Evolutionary conservation across 352 stramenopile species (phyloP), one percentile per base, ranked within the genome.

Genomic region (Globisporangium sylvaticum): DNA sequence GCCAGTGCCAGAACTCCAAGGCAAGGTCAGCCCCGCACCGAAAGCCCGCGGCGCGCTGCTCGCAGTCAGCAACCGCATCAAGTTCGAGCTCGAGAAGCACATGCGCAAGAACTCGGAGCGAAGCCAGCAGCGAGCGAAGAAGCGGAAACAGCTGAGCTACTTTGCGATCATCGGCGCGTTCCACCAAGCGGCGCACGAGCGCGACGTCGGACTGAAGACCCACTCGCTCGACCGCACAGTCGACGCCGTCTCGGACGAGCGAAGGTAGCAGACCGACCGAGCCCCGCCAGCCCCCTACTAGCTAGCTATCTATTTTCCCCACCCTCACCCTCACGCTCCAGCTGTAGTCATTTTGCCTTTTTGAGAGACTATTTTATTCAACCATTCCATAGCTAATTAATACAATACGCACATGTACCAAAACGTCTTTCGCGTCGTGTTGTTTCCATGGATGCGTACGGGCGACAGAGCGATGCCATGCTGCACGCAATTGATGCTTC

Each of bases 121-220:
- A 24, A 73, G 65, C 24, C 72, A 82, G 52, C 72, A 82, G 52
- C 78, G 69, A 22, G 73, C 81, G 44, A 72, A 80, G 58, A 84
- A 83, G 78, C 72, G 83, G 46, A 77, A 89, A 65, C 83, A 94
- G 44, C 71, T 94, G 59, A 91, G 78, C 68, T 93, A 88, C 66
- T 91, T 92, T 64, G 84, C 87, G 39, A 94, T 94, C 62, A 73
- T 89, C 34, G 80, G 83, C 12, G 87, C 87, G 3, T 94, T 94
- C 69, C 87, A 94, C 46, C 87, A 84, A 48, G 87, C 87, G 4
- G 80, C 83, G 6, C 81, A 83, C 60, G 84, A 94, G 68, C 83
- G 87, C 61, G 71, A 86, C 37, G 66, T 83, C 5, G 76, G 77
- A 0, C 22, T 87, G 60, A 74, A 79, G 62, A 37, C 67, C 20